Base-by-base conservation (phyloP, 108 stramenopile genomes). In the Cyclotella atomus region DNA sequence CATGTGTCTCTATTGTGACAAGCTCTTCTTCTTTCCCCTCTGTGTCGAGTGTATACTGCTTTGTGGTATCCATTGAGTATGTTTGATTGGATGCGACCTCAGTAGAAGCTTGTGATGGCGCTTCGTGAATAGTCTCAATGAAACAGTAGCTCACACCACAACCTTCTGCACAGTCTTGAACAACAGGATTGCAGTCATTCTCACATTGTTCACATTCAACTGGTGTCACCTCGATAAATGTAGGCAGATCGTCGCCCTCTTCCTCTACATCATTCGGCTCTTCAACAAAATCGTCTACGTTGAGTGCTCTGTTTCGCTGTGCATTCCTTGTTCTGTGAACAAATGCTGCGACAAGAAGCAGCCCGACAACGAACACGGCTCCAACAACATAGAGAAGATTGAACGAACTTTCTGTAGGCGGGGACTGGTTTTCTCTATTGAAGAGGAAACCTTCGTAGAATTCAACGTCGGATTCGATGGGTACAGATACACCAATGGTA, bases 271-370 rank as follows among this genome's bases (percentile, higher is more conserved):
- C n/a, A n/a, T n/a, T 3, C 17, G 20, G 21, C 23, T 52, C 20
- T 33, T 35, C 59, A 33, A 59, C 9, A 36, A 59, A 59, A 59
- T 35, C 34, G 33, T 36, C 34, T 2, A 59, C 28, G 20, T 59
- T 24, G 1, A 7, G 30, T 19, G 7, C 15, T 33, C 30, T n/a
- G 30, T 8, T 36, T 36, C 34, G 27, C 33, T 33, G 59, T 9
- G n/a, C 12, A 25, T 21, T 23, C 19, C 45, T 47, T 2, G 47
- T 50, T 65, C 65, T 47, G 25, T 49, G 45, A 47, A 65, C 65
- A 19, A 49, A 49, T n/a, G 25, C 46, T 32, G 47, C 65, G 16
- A 65, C 47, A 3, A 65, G 24, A 15, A 65, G 10, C 7, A 47
- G 17, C 1, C 65, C 65, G 0, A 65, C 65, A 49, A 47, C 25